phyloP scores from a whole-genome alignment of 768 basidiomycete species.

The Trametes gibbosa region DNA sequence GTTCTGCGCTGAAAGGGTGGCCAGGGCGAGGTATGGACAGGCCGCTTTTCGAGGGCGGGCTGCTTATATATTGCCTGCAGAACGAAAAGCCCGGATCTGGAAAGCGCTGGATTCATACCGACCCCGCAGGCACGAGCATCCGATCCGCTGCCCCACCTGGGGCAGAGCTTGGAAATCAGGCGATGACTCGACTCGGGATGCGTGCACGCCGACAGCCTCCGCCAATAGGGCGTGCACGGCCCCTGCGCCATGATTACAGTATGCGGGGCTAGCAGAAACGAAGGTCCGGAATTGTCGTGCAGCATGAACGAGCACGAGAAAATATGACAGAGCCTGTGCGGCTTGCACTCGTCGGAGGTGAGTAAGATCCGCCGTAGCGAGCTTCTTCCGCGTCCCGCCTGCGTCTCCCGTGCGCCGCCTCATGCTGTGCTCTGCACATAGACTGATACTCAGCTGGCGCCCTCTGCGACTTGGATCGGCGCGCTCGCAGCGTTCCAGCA shows the following conservation, averaged over 20 bases:
- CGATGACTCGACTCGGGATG: slow-evolving; percentile 8
- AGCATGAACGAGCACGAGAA: not conserved
- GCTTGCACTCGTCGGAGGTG: not conserved
- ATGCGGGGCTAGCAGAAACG: not conserved
- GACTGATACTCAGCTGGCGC: too few species aligned
- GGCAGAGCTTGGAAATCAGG: not conserved
- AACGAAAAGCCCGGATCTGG: not conserved
- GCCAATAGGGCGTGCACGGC: not conserved
- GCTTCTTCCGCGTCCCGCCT: not conserved
- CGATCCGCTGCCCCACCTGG: slow-evolving; percentile 4
- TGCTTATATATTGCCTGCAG: not conserved
- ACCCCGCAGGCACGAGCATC: not conserved
- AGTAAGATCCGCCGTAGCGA: slow-evolving; percentile 19
- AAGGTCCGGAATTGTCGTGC: not conserved
- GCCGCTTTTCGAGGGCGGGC: too few species aligned
- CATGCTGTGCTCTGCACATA: slow-evolving; percentile 11
- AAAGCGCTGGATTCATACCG: not conserved
- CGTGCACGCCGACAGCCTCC: not conserved
- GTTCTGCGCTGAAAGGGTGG: not conserved
- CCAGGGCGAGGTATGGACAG: not conserved
- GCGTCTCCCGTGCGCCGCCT: not conserved
- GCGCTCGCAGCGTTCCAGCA: not conserved
- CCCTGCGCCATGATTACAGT: not conserved
- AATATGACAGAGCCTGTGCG: slow-evolving; percentile 12
- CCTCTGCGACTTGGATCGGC: not conserved